phyloP scores from a whole-genome alignment of 306 rosid genomes.

The Vigna trinervia region DNA sequence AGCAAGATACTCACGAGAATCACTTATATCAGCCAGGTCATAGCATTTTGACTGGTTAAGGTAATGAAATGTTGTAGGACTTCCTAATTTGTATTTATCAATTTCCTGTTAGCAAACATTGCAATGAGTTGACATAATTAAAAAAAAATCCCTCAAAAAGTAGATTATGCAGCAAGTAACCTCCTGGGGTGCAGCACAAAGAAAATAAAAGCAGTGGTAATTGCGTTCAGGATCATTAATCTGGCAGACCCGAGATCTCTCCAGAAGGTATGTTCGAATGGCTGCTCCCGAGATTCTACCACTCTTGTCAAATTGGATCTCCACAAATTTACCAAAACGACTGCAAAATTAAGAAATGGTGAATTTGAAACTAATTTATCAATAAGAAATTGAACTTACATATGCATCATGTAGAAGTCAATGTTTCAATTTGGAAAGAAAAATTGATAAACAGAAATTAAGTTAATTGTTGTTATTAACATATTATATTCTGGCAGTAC shows the following conservation, averaged over 20 bases:
- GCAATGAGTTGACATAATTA: constrained; percentile 37
- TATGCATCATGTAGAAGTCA: constrained; percentile 20
- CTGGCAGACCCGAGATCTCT: constrained; percentile 99
- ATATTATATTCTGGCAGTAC: constrained; percentile 26
- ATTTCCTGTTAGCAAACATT: constrained; percentile 77
- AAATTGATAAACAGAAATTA: constrained; percentile 9
- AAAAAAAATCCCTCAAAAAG: constrained; percentile 11
- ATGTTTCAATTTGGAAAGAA: constrained; percentile 32
- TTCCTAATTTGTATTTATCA: constrained; percentile 90
- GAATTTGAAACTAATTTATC: constrained; percentile 40
- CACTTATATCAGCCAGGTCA: constrained; percentile 83
- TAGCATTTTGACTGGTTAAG: constrained; percentile 95
- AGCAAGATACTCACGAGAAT: constrained; percentile 94
- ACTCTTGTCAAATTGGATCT: constrained; percentile 94
- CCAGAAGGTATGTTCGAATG: constrained; percentile 94
- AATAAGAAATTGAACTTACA: constrained; percentile 18
- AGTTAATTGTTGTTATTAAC: constrained; percentile 10
- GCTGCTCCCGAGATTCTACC: constrained; percentile 99
- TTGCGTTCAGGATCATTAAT: constrained; percentile 96
- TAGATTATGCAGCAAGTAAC: constrained; percentile 53
- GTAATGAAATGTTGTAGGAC: constrained; percentile 89
- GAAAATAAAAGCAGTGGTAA: constrained; percentile 98
- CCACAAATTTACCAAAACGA: constrained; percentile 98
- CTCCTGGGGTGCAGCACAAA: constrained; percentile 99
- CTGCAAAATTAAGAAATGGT: constrained; percentile 59